These are phyloP conservation scores for Fragaria iinumae DNA, from an alignment of 306 rosid species.

Conservation along the genomic window DNA sequence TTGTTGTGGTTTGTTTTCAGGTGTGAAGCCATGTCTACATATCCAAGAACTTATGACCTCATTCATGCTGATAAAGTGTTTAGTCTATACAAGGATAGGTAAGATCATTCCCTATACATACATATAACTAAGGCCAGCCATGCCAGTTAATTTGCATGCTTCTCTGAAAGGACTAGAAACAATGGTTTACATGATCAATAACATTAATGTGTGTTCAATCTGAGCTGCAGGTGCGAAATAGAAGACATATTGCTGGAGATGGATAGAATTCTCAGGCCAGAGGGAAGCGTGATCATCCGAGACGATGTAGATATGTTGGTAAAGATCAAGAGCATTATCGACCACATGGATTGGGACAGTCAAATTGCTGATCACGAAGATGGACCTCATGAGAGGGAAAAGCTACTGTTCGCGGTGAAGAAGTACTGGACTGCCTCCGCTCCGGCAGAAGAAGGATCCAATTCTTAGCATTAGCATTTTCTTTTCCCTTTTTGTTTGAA, in stretches of 20 bases:
- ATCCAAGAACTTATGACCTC: conserved; percentile 83
- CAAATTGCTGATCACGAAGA: conserved; percentile 82
- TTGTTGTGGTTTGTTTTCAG: conserved; percentile 33
- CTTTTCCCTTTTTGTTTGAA: background rate
- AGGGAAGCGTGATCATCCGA: conserved; percentile 71
- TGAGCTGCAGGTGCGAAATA: conserved; percentile 62
- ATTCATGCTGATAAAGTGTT: conserved; percentile 80
- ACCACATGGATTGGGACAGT: conserved; percentile 70
- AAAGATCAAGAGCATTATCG: conserved; percentile 44
- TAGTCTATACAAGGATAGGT: conserved; percentile 65
- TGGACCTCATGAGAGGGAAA: conserved; percentile 64
- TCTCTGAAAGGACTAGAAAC: background rate
- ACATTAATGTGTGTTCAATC: background rate
- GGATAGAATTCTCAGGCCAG: conserved; percentile 81
- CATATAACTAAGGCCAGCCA: background rate
- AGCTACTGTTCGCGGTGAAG: conserved; percentile 68
- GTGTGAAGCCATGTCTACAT: conserved; percentile 96
- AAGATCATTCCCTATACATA: background rate
- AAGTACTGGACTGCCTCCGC: conserved; percentile 81
- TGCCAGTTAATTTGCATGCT: background rate
- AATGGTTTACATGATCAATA: background rate
- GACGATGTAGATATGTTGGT: conserved; percentile 69
- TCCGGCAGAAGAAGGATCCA: conserved; percentile 11
- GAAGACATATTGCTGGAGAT: conserved; percentile 77
- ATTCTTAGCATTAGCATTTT: background rate